Evolutionary conservation across 116 monocot genomes (phyloP).

Genomic region (Posidonia oceanica): DNA sequence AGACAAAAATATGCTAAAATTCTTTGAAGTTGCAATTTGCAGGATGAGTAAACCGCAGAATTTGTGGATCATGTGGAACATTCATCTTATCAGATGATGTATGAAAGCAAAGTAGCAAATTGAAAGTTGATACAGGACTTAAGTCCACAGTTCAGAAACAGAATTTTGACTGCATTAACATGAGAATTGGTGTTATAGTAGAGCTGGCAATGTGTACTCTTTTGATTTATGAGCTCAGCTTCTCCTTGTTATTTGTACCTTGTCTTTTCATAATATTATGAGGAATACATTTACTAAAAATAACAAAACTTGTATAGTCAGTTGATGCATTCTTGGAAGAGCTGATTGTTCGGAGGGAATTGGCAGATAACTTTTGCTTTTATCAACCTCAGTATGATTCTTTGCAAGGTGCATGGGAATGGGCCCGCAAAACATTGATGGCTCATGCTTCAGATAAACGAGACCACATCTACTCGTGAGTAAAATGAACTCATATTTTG

Average conservation of each 20-base stretch:
- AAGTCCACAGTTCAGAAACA: too few species aligned
- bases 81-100: too few species aligned
- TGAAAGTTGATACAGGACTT: too few species aligned
- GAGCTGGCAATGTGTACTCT: too few species aligned
- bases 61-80: too few species aligned
- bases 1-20: too few species aligned
- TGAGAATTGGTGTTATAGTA: too few species aligned
- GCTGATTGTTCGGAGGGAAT: constrained; percentile 76
- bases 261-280: not conserved
- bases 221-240: too few species aligned
- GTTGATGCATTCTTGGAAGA: constrained; percentile 94
- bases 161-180: too few species aligned
- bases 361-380: constrained; percentile 95
- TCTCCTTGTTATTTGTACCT: not conserved
- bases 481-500: not conserved
- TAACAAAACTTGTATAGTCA: constrained; percentile 27
- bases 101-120: too few species aligned
- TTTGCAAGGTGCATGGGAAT: constrained; percentile 85
- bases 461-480: constrained; percentile 79
- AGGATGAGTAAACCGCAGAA: too few species aligned
- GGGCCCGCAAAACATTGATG: constrained; percentile 89
- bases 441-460: constrained; percentile 80
- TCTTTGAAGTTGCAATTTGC: too few species aligned
- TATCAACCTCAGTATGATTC: constrained; percentile 91
- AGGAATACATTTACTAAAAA: not conserved